Base-by-base conservation (phyloP, 805 yeast genomes). In the Metschnikowia koreensis region DNA sequence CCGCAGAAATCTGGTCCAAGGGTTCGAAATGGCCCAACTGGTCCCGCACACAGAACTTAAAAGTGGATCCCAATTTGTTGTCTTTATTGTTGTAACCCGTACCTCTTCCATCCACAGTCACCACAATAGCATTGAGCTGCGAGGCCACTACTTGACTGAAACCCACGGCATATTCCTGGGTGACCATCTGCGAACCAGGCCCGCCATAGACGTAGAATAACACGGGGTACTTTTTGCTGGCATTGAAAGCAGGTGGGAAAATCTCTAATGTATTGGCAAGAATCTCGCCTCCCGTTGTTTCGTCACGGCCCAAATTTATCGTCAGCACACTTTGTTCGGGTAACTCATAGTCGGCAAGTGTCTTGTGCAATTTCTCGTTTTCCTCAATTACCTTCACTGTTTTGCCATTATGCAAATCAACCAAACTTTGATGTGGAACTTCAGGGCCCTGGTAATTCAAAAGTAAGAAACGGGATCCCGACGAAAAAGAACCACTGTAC, bases 101-200 rank as follows among this genome's bases (percentile, higher is more conserved):
- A 31, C 99, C 99, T 60, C 99, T 81, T 0, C 98, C 98, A 69
- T 94, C 99, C 3, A 94, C 96, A 1, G 96, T 88, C 1, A 94
- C 96, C 8, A 94, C 97, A 45, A 94, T 80, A 2, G 96, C 89
- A 61, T 86, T 79, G 56, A 88, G 74, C 59, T 84, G 85, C 1
- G 97, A 81, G 0, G 97, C 86, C 39, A 87, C 81, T 10, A 88
- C 84, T 29, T 87, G 81, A 54, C 92, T 87, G 68, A 90, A 92
- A 6, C 76, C 70, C 33, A 87, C 70, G 0, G 79, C 64, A 62
- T 83, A 90, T 12, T 72, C 64, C 55, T 87, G 82, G 41, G 77
- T 72, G 7, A 93, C 97, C 48, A 81, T 75, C 67, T 94, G 98
- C 6, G 96, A 87, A 36, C 91, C 94, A 8, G 99, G 99, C 0